Conservation (phyloP, 1,284 basidiomycete genomes). For the Sporisorium reilianum region DNA sequence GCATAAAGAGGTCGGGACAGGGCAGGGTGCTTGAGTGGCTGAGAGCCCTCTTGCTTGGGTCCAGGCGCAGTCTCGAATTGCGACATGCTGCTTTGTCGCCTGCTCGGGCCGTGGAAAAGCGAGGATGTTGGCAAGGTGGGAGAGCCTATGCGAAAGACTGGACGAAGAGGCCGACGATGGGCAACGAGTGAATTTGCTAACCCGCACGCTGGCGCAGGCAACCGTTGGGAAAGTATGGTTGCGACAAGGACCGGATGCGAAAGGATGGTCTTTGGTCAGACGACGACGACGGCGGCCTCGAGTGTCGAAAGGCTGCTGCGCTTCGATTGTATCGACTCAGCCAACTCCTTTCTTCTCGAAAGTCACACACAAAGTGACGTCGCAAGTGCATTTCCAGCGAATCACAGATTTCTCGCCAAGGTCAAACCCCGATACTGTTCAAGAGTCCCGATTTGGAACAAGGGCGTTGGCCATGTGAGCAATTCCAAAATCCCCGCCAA, state of each 20-base stretch:
- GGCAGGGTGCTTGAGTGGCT: constrained; percentile 28
- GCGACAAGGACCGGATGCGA: neutral
- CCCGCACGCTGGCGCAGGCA: neutral
- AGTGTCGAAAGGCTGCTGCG: no score
- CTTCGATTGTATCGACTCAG: neutral
- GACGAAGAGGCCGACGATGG: neutral
- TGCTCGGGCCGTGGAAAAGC: neutral
- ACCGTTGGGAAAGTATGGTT: constrained; percentile 6
- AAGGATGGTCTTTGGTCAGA: no score
- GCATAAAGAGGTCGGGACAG: constrained; percentile 56
- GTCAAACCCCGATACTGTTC: constrained; percentile 1
- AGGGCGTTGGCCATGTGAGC: constrained; percentile 15
- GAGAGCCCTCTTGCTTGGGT: neutral
- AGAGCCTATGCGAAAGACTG: neutral
- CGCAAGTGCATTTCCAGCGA: constrained; percentile 1
- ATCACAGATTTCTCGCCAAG: constrained; percentile 1
- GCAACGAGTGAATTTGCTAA: neutral
- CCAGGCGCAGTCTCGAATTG: neutral
- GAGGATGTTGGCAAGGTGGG: neutral
- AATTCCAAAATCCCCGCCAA: constrained; percentile 4
- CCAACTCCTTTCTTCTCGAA: constrained; percentile 15
- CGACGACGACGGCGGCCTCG: no score
- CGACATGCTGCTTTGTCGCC: constrained; percentile 17
- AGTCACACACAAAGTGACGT: constrained; percentile 11
- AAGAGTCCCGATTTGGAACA: constrained; percentile 13